phyloP scores from a whole-genome alignment of 768 basidiomycete genomes.

The Lentinula boryana region DNA sequence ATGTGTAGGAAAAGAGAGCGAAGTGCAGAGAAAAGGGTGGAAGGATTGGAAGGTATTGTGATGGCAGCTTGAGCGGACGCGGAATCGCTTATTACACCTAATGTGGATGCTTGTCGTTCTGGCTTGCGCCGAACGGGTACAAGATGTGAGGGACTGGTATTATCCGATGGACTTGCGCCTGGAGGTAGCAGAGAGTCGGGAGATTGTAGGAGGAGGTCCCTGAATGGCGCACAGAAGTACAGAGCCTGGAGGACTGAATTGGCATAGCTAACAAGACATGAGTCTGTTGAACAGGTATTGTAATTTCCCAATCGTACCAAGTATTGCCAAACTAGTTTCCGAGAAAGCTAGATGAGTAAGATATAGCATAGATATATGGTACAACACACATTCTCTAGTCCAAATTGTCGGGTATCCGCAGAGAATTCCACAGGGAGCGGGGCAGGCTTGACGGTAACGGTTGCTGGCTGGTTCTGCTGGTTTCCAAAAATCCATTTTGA shows the following conservation, averaged over 20 bases:
- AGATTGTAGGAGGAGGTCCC: constrained; percentile 79
- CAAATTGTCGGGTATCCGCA: constrained; percentile 84
- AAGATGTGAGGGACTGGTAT: constrained; percentile 18
- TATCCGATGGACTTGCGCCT: constrained; percentile 22
- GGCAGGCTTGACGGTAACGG: constrained; percentile 20
- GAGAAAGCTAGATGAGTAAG: constrained; percentile 8
- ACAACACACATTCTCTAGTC: constrained; percentile 88
- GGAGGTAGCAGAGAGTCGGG: constrained; percentile 42
- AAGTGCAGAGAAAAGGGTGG: constrained; percentile 86
- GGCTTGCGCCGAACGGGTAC: constrained; percentile 46
- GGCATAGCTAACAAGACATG: constrained; percentile 63
- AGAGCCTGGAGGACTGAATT: constrained; percentile 98
- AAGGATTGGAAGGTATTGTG: constrained; percentile 41
- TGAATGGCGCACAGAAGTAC: constrained; percentile 92
- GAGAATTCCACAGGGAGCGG: constrained; percentile 35
- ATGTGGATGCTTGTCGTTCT: constrained; percentile 41
- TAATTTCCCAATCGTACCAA: constrained; percentile 44
- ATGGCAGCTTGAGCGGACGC: constrained; percentile 22
- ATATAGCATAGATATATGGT: neutral
- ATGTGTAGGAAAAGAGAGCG: constrained; percentile 88
- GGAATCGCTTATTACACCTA: constrained; percentile 19
- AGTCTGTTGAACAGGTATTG: constrained; percentile 2
- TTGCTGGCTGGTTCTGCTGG: constrained; percentile 13
- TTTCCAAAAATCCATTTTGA: constrained; percentile 33
- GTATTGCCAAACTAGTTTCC: constrained; percentile 87